Base-by-base conservation (phyloP, 805 yeast species). In the Wickerhamiella galacta region DNA sequence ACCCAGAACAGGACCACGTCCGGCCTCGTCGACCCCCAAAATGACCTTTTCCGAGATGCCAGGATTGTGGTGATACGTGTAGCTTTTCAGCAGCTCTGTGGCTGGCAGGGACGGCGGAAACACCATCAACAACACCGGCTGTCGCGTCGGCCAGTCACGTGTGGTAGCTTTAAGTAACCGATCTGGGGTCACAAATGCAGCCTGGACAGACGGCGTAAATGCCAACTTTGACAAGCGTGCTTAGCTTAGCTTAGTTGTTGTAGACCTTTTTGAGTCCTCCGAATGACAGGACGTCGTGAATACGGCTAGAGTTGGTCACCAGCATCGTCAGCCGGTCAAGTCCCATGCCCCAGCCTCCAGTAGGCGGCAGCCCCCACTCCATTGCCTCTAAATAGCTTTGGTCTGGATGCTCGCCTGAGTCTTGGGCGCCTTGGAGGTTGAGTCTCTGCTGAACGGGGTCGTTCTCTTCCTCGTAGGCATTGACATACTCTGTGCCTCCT, bases 271-370 rank as follows among this genome's bases (percentile, higher is more conserved):
- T 9, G 28, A 25, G 12, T 9, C 28, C 18, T 6, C 38, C 34
- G 31, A 35, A 35, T 3, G 34, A 17, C 17, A 35, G 19, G 10
- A 35, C 38, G 11, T 35, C 31, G 24, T 31, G 28, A 21, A 90
- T 83, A 19, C 93, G 60, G 15, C 58, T 58, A 25, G 66, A 55
- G 0, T 69, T 74, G 3, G 77, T 65, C 20, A 87, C 56, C 14
- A 81, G 53, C 95, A 87, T 82, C 33, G 75, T 72, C 23, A 90
- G 53, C 34, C 99, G 56, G 49, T 90, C 99, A 15, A 90, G 64
- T 0, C 99, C 99, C 38, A 93, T 58, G 1, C 98, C 99, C 80
- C 95, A 80, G 0, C 99, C 99, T 2, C 93, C 96, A 3, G 95
- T 87, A 1, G 98, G 98, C 3, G 96, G 95, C 58, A 90, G 66